Evolutionary conservation across 345 rosid genomes (phyloP).

Genomic region (Populus euphratica): DNA sequence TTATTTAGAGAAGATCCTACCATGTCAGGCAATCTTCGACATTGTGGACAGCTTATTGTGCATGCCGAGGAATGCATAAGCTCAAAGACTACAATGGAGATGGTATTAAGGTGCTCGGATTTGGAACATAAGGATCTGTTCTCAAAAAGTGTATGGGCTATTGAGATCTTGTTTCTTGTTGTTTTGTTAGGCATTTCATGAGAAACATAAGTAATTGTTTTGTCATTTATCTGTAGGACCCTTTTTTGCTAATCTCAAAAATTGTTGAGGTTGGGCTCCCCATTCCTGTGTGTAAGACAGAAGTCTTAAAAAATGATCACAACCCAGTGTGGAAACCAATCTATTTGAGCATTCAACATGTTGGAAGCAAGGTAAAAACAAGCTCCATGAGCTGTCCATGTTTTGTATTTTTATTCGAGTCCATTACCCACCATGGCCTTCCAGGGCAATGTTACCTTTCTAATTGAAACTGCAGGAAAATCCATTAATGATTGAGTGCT

Average conservation of each 20-base stretch:
- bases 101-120: slow-evolving; percentile 67
- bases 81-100: slow-evolving; percentile 68
- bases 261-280: slow-evolving; percentile 51
- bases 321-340: slow-evolving; percentile 75
- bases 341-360: slow-evolving; percentile 73
- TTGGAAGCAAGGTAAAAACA: slow-evolving; percentile 75
- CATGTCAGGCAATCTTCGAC: slow-evolving; percentile 32
- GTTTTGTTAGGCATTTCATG: slow-evolving; percentile 1
- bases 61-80: slow-evolving; percentile 82
- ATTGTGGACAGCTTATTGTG: slow-evolving; percentile 59
- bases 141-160: slow-evolving; percentile 70
- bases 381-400: neutral
- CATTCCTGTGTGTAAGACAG: slow-evolving; percentile 84
- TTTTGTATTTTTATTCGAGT: neutral
- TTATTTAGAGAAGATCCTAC: slow-evolving; percentile 45
- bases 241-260: slow-evolving; percentile 87
- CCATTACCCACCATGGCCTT: neutral
- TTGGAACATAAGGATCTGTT: slow-evolving; percentile 77
- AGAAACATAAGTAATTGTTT: slow-evolving; percentile 11
- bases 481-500: slow-evolving; percentile 62
- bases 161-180: slow-evolving; percentile 13
- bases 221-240: slow-evolving; percentile 52
- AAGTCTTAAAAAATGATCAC: slow-evolving; percentile 71
- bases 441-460: slow-evolving; percentile 3
- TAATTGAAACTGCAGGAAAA: slow-evolving; percentile 45